Percentiles rank a stretch among this genome's conserved stretches.
Conservation (phyloP, 2,329 filamentous ascomycete species). For the Pyricularia sp. region DNA sequence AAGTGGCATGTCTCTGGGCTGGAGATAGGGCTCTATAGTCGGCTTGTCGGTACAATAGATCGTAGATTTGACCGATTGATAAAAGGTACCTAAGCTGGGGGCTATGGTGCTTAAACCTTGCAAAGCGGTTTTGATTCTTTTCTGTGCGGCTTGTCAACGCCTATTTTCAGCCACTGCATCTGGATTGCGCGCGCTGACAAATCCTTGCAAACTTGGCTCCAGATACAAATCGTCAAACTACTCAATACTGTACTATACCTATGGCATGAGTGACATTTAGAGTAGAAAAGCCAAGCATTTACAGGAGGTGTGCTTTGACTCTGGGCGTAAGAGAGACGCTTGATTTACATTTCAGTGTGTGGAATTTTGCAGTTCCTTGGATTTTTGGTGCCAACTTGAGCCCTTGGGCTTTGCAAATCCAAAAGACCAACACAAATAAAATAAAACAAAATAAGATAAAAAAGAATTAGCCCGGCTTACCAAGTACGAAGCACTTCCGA, state of each 20-base stretch:
- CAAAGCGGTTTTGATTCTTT: neutral
- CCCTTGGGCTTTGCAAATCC: neutral
- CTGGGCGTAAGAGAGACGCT: neutral
- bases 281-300: neutral
- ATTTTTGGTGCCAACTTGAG: too few species aligned
- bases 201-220: neutral
- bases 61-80: neutral
- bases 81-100: neutral
- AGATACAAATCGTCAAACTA: neutral
- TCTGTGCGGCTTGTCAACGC: neutral
- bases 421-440: neutral
- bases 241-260: too few species aligned
- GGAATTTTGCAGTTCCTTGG: neutral
- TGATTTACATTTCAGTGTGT: neutral
- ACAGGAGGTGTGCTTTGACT: neutral
- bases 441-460: neutral
- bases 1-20: neutral
- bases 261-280: neutral
- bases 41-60: neutral
- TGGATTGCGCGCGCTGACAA: neutral
- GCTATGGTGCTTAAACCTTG: neutral
- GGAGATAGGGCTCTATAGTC: neutral
- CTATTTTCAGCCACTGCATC: neutral
- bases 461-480: neutral
- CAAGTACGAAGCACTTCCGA: neutral